Evolutionary conservation across 2,329 filamentous ascomycete genomes (phyloP).

Genomic region (Talaromyces sp.): DNA sequence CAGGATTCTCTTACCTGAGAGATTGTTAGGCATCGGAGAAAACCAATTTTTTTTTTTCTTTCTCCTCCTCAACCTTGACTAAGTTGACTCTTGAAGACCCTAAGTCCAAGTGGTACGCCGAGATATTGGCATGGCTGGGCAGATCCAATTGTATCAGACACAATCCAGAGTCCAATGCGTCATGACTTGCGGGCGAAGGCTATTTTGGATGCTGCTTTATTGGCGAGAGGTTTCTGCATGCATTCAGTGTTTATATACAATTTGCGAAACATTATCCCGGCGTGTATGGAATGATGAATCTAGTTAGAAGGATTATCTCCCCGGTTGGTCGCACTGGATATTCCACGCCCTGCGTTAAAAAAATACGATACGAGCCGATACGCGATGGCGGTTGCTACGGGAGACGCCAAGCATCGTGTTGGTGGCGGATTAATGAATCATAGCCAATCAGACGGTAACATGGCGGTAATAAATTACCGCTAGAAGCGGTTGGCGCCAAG

Average conservation of each 20-base stretch:
- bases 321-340: not conserved
- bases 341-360: not conserved
- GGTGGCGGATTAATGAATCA: not conserved
- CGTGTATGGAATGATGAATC: not conserved
- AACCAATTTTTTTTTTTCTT: not conserved
- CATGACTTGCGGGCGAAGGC: not conserved
- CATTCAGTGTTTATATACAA: not conserved
- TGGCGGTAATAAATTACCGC: not conserved
- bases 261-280: not conserved
- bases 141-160: not conserved
- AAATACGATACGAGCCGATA: not conserved
- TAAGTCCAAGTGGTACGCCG: constrained; percentile 15
- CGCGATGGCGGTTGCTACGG: not conserved
- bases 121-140: constrained; percentile 15
- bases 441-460: not conserved
- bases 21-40: not conserved
- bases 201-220: not conserved
- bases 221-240: not conserved
- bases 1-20: not conserved
- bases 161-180: not conserved
- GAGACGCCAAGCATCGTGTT: not conserved
- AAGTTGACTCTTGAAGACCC: not conserved
- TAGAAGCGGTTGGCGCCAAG: not conserved
- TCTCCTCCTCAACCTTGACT: not conserved
- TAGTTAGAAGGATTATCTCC: not conserved